Evolutionary conservation across 768 basidiomycete species (phyloP).

Genomic region (Chalciporus piperatus): DNA sequence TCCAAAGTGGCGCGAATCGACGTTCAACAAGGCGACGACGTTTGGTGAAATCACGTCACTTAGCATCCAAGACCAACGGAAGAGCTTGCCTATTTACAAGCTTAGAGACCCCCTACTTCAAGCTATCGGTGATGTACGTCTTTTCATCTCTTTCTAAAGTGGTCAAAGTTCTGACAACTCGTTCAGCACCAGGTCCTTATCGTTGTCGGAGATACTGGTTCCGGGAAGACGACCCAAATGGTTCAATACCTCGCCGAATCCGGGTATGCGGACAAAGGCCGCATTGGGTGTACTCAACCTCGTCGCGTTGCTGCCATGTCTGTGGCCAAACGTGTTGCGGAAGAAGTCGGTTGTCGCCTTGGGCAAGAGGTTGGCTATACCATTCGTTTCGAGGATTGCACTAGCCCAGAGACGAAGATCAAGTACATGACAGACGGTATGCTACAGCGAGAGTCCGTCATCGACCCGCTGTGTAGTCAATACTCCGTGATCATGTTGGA

Average conservation of each 20-base stretch:
- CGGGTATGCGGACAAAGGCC: conserved; percentile 86
- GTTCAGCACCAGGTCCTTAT: conserved; percentile 82
- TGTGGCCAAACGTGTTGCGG: conserved; percentile 96
- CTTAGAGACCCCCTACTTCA: conserved; percentile 86
- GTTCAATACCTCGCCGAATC: conserved; percentile 96
- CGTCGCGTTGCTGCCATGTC: conserved; percentile 99
- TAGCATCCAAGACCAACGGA: conserved; percentile 92
- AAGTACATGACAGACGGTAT: conserved; percentile 99
- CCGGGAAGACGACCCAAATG: conserved; percentile 99
- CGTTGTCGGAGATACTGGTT: conserved; percentile 97
- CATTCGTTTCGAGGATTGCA: conserved; percentile 99
- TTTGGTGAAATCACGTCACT: conserved; percentile 90
- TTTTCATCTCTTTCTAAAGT: not conserved
- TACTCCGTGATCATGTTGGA: conserved; percentile 98
- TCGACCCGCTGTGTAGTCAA: conserved; percentile 89
- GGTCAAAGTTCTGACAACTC: conserved; percentile 15
- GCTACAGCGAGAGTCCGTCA: conserved; percentile 94
- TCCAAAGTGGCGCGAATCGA: conserved; percentile 88
- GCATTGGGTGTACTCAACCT: conserved; percentile 97
- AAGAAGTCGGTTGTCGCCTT: conserved; percentile 96
- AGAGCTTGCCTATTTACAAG: conserved; percentile 91
- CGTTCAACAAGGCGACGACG: conserved; percentile 93
- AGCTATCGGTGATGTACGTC: conserved; percentile 84
- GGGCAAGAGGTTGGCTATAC: conserved; percentile 98
- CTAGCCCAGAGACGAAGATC: conserved; percentile 96